A percentile compares a stretch with the other conserved stretches of the same genome.
phyloP scores from a whole-genome alignment of 192 early-diverging fungal species.

The Spinellus fusiger region DNA sequence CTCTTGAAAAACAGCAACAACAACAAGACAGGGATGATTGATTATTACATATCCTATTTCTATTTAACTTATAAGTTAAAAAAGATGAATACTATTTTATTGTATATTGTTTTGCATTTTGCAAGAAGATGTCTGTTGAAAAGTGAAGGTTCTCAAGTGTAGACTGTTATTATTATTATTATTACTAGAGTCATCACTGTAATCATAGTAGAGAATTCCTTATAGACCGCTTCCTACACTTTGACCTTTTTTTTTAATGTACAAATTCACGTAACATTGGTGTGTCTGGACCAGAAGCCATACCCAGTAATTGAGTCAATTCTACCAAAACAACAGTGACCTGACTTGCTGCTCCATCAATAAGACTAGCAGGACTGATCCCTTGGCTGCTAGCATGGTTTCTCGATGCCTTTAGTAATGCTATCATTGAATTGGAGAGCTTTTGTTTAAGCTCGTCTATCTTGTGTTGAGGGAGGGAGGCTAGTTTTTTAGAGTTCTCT shows the following conservation, averaged over 20 bases:
- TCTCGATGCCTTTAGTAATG: conserved; percentile 69
- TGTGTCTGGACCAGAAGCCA: conserved; percentile 1
- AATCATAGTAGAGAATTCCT: no score
- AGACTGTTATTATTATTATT: no score
- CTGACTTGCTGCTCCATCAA: conserved; percentile 77
- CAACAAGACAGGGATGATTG: no score
- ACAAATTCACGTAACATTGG: background rate
- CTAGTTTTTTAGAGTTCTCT: conserved; percentile 43
- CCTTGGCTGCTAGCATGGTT: conserved; percentile 68
- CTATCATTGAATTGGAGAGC: conserved; percentile 56
- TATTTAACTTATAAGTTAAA: no score
- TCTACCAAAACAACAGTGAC: conserved; percentile 78
- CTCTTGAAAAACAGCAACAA: no score
- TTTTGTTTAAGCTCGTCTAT: conserved; percentile 52
- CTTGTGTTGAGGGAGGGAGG: conserved; percentile 33
- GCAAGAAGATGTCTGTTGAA: no score
- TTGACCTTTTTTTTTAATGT: conserved; percentile 2
- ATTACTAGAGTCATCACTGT: no score
- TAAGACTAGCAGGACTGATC: conserved; percentile 55
- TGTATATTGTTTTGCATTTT: no score
- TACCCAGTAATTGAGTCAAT: conserved; percentile 53
- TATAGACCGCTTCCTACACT: no score
- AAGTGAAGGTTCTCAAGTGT: no score
- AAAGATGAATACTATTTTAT: no score
- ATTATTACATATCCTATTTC: no score